Percentiles rank a stretch among this genome's conserved stretches.
These are phyloP conservation scores for Ceratobasidium sp. DNA, from an alignment of 1,284 basidiomycete species.

Conservation along the genomic window DNA sequence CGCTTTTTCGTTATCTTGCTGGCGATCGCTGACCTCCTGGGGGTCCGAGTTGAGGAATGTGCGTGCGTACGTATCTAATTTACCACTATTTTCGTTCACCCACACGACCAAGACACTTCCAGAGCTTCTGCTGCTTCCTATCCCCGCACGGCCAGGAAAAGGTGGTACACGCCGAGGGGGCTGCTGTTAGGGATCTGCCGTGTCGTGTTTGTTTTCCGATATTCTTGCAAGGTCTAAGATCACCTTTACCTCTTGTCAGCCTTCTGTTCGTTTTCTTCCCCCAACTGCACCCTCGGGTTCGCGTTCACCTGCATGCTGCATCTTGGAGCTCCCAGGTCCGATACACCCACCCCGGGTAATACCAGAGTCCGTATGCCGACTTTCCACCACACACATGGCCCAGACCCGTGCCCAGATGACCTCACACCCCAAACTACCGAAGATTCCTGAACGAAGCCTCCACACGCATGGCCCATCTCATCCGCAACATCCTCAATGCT, in stretches of 20 bases:
- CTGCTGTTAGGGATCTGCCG: background rate
- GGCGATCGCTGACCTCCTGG: no score
- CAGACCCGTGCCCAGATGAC: background rate
- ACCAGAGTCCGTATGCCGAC: background rate
- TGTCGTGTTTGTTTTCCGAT: background rate
- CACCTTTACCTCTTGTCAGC: no score
- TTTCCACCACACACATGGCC: background rate
- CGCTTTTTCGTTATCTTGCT: background rate
- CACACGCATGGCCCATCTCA: no score
- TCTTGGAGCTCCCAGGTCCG: no score
- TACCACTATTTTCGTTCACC: background rate
- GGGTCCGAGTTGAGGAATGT: background rate
- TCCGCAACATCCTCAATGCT: background rate
- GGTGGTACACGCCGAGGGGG: no score
- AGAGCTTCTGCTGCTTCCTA: no score
- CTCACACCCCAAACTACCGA: background rate
- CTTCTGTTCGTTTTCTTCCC: background rate
- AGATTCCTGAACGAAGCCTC: background rate
- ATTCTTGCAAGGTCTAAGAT: background rate
- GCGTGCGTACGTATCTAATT: background rate
- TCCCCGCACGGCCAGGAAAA: no score
- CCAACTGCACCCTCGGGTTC: background rate
- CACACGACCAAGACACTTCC: background rate
- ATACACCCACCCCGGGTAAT: no score
- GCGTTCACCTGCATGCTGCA: background rate